Base-by-base conservation (phyloP, 1,284 basidiomycete genomes). In the Ustilago trichophora region DNA sequence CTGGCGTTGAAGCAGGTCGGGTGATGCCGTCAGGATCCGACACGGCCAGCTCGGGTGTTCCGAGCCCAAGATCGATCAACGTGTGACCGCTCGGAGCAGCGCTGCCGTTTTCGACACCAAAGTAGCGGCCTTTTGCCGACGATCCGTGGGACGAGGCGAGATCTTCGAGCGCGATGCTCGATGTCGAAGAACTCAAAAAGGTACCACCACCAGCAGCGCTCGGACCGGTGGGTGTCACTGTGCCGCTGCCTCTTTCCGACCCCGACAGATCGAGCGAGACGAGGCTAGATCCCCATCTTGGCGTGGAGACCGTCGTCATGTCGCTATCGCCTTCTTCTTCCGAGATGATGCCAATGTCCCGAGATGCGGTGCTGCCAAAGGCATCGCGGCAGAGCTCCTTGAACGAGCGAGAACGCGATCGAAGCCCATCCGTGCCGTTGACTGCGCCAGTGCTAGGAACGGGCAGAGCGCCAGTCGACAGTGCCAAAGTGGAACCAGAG, bases 381-480 rank as follows among this genome's bases (percentile, higher is more conserved):
- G 50, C 65, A 46, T 63, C 65, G 11, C 47, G 49, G 33, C 65
- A 68, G 31, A 68, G 10, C 12, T 68, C 65, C 34, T 52, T 63
- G 55, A 68, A 63, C n/a, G 58, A 62, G 7, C 58, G 54, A 12
- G 65, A 49, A 12, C 65, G 41, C 12, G 65, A 63, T 9, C 65
- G 32, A 3, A 68, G 36, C 11, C 65, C 65, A 42, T 57, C 57
- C 9, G 40, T n/a, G n/a, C n/a, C n/a, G n/a, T n/a, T 25, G 21
- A 47, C 34, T 19, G 21, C 45, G 24, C 55, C 40, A 12, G 49
- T 48, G 2, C 49, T 53, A 24, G 57, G 47, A 15, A 62, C 45
- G 3, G 64, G 57, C 38, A 67, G 26, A 2, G 64, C 48, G 12
- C 57, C 57, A 21, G 65, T 58, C 24, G 65, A 63, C 11, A 51